Percentiles rank a stretch among this genome's conserved stretches.
Evolutionary conservation across 257 asterid species (phyloP).

Genomic region (Nicotiana knightiana): DNA sequence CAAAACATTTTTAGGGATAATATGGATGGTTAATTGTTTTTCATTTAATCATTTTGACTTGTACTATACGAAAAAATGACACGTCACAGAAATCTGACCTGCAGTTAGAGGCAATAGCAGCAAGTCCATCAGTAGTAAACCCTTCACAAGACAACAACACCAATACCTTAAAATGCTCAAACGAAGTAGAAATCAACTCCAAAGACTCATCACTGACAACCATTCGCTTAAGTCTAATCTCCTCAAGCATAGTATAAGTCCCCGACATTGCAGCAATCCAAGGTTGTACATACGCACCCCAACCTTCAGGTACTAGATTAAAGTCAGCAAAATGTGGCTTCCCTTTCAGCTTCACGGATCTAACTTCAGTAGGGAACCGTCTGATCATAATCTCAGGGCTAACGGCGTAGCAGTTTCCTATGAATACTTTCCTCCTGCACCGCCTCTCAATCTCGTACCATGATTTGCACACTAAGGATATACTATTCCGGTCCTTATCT

Average conservation of each 20-base stretch:
- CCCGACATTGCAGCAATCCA: constrained; percentile 74
- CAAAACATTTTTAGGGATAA: too few relatives aligned
- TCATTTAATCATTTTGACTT: not conserved
- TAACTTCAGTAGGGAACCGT: constrained; percentile 62
- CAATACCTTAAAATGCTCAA: constrained; percentile 48
- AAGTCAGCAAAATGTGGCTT: constrained; percentile 98
- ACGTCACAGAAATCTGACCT: constrained; percentile 26
- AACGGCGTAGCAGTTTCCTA: constrained; percentile 88
- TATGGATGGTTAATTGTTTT: too few relatives aligned
- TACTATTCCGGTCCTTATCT: constrained; percentile 69
- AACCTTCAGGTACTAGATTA: constrained; percentile 86
- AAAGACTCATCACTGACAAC: constrained; percentile 71
- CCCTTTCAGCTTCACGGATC: constrained; percentile 76
- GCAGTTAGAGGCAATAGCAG: constrained; percentile 72
- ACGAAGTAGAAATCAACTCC: constrained; percentile 58
- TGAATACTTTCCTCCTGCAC: constrained; percentile 66
- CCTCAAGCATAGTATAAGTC: constrained; percentile 78
- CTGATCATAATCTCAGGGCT: constrained; percentile 69
- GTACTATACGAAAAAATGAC: not conserved
- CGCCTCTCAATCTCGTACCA: constrained; percentile 95
- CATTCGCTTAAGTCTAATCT: constrained; percentile 86
- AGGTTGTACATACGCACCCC: constrained; percentile 78
- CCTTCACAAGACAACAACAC: constrained; percentile 62
- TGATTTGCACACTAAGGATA: constrained; percentile 78
- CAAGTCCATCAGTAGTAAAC: constrained; percentile 65